Percentiles rank a stretch among this genome's conserved stretches.
Conservation (phyloP, 805 yeast species). For the Candida multigemmis region DNA sequence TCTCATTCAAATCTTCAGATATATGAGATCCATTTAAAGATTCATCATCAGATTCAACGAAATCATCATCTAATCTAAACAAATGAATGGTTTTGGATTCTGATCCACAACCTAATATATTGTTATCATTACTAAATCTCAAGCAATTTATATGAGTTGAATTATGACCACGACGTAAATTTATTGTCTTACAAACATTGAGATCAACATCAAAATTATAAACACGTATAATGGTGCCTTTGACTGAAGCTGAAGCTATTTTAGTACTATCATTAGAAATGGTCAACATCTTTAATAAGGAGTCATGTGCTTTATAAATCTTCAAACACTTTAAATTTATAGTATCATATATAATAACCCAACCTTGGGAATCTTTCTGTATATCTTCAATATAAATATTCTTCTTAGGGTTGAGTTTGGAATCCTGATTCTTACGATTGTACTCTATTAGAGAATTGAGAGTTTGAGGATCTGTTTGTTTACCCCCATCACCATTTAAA, state of each 20-base stretch:
- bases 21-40: slow-evolving; percentile 13
- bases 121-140: slow-evolving; percentile 22
- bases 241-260: slow-evolving; percentile 33
- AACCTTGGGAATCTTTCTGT: slow-evolving; percentile 19
- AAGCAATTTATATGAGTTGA: slow-evolving; percentile 23
- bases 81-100: slow-evolving; percentile 34
- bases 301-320: slow-evolving; percentile 31
- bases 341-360: slow-evolving; percentile 33
- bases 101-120: slow-evolving; percentile 29
- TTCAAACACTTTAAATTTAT: slow-evolving; percentile 19
- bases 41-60: slow-evolving; percentile 7
- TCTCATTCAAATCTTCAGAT: slow-evolving; percentile 33
- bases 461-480: slow-evolving; percentile 5
- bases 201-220: slow-evolving; percentile 6
- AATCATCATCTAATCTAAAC: slow-evolving; percentile 12
- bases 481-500: not conserved
- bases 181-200: slow-evolving; percentile 17
- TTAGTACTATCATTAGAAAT: slow-evolving; percentile 15
- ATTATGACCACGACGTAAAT: slow-evolving; percentile 33
- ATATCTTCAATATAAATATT: slow-evolving; percentile 16
- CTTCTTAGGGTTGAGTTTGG: slow-evolving; percentile 7
- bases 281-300: slow-evolving; percentile 21
- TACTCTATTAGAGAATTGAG: slow-evolving; percentile 6
- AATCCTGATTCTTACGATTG: slow-evolving; percentile 7
- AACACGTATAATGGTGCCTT: slow-evolving; percentile 34